Base-by-base conservation (phyloP, 1,139 yeast genomes). In the Blastobotrys aristatus region DNA sequence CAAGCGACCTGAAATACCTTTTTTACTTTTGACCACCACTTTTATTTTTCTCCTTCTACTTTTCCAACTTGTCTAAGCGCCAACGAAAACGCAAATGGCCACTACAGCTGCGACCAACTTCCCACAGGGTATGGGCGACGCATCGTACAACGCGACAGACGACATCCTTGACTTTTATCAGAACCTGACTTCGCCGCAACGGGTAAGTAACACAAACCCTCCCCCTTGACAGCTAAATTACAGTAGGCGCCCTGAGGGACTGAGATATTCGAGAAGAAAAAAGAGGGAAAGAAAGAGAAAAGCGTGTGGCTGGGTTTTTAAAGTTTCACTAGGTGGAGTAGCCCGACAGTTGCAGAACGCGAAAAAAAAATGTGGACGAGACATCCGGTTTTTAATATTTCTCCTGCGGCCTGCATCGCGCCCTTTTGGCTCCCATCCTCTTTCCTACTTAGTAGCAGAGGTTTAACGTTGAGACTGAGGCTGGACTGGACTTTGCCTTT, bases 111-210 rank as follows among this genome's bases (percentile, higher is more conserved):
- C 27, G 5, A 24, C 8, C 27, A 10, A 10, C 27, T 6, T 5
- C 10, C 5, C 8, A 24, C 27, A 5, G 10, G 27, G 27, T 24
- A 24, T 5, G 8, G 5, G 5, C 27, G 22, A 34, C 16, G 29
- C n/a, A n/a, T n/a, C n/a, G 14, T 44, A 37, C 17, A 37, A 30
- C 20, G 43, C 42, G 2, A 38, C 47, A 4, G 31, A 38, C 17
- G 47, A 30, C 14, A 44, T 44, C 14, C 18, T 44, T 1, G 47
- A 44, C 32, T 44, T 31, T 32, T 42, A 37, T 14, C 40, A 42
- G 21, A 31, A 39, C 10, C 8, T 13, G n/a, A 4, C 37, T 10
- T 37, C 41, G 13, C 41, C 41, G 5, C 31, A 17, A 27, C 31
- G 7, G 31, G 41, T 37, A 37, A 4, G 17, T n/a, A n/a, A 5